Conservation (phyloP, 257 asterid species). For the Echites panduratus region DNA sequence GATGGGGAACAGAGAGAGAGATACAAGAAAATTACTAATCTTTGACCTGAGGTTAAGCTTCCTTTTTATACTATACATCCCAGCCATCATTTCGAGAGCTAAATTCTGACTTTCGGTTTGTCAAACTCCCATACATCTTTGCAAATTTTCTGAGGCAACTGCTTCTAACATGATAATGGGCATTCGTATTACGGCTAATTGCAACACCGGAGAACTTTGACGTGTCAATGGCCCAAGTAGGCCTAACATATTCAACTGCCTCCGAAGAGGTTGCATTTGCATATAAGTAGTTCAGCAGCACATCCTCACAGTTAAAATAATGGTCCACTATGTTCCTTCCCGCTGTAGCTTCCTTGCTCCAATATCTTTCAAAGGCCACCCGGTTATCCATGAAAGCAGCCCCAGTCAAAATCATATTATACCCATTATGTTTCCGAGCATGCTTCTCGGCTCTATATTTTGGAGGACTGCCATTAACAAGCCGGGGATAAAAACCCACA, state of each 20-base stretch:
- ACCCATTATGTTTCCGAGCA: constrained; percentile 69
- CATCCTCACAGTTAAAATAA: constrained; percentile 84
- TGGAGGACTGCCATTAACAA: constrained; percentile 38
- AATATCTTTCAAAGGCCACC: constrained; percentile 67
- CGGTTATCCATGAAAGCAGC: constrained; percentile 71
- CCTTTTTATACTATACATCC: constrained; percentile 60
- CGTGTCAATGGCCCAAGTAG: constrained; percentile 70
- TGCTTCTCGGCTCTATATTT: constrained; percentile 66
- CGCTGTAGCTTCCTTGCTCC: constrained; percentile 53
- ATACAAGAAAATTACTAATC: not conserved
- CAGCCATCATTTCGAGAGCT: constrained; percentile 77
- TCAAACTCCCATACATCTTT: constrained; percentile 64
- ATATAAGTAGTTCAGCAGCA: constrained; percentile 76
- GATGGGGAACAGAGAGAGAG: not conserved
- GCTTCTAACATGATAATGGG: constrained; percentile 65
- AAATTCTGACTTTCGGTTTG: constrained; percentile 49
- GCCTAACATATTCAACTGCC: constrained; percentile 66
- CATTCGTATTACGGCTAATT: constrained; percentile 63
- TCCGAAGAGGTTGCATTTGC: constrained; percentile 60
- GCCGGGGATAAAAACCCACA: constrained; percentile 91
- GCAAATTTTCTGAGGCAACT: constrained; percentile 52
- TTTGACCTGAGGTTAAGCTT: constrained; percentile 15
- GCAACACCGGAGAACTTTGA: constrained; percentile 86
- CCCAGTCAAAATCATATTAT: constrained; percentile 85
- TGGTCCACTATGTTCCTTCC: constrained; percentile 65